Conservation (phyloP, 2,329 filamentous ascomycete genomes). For the Aspergillus nomiae region DNA sequence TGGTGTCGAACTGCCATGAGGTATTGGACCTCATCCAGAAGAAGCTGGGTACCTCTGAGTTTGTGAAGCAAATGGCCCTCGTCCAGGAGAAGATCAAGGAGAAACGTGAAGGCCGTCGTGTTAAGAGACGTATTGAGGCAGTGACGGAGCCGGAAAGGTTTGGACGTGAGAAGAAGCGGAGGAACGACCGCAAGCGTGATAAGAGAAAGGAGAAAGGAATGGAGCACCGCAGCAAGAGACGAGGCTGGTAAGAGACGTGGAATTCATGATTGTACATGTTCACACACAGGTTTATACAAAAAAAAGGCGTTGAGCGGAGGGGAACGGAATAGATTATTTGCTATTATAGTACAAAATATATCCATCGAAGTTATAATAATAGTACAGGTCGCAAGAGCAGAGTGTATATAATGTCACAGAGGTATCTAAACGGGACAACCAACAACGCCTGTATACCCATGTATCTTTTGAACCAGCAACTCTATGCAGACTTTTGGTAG, state of each 20-base stretch:
- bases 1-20: constrained; percentile 73
- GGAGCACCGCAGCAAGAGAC: constrained; percentile 71
- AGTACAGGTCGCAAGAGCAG: constrained; percentile 29
- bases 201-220: constrained; percentile 75
- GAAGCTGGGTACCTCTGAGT: constrained; percentile 78
- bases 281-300: constrained; percentile 19
- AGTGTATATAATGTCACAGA: constrained; percentile 20
- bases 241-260: constrained; percentile 61
- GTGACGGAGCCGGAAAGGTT: constrained; percentile 78
- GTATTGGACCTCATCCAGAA: constrained; percentile 81
- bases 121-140: constrained; percentile 87
- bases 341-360: neutral
- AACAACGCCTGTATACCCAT: constrained; percentile 11
- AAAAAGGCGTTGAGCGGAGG: constrained; percentile 26
- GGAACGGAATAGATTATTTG: constrained; percentile 8
- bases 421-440: constrained; percentile 13
- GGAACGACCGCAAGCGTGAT: constrained; percentile 80
- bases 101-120: constrained; percentile 71
- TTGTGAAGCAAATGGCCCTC: constrained; percentile 70
- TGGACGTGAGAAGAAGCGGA: constrained; percentile 77
- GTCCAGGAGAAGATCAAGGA: constrained; percentile 73
- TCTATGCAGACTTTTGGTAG: neutral
- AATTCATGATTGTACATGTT: constrained; percentile 21
- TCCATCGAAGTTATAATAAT: constrained; percentile 7
- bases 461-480: neutral